Evolutionary conservation across 306 rosid genomes (phyloP).

Genomic region (Sphenostylis stenocarpa): DNA sequence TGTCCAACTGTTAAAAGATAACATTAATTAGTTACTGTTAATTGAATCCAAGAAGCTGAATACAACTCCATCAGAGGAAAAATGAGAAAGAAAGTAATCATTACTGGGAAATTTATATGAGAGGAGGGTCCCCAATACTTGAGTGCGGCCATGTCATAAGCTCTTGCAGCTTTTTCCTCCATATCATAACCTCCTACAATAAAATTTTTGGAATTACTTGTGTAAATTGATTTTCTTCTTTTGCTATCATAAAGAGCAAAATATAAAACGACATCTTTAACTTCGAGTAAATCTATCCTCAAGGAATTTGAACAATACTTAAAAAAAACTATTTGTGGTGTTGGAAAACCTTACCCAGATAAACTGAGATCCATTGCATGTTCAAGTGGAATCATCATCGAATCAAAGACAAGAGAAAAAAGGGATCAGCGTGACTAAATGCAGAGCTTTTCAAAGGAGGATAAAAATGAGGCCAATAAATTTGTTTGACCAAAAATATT

Average conservation of each 20-base stretch:
- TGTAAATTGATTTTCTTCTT: conserved; percentile 11
- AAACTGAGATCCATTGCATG: conserved; percentile 53
- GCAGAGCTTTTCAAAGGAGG: conserved; percentile 10
- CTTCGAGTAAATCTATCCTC: background rate
- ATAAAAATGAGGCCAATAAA: background rate
- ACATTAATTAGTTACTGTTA: conserved; percentile 29
- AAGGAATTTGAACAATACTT: background rate
- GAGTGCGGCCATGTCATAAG: conserved; percentile 89
- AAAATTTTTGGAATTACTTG: conserved; percentile 37
- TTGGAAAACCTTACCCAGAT: conserved; percentile 59
- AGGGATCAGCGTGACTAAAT: conserved; percentile 10
- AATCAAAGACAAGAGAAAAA: conserved; percentile 17
- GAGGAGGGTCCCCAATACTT: conserved; percentile 94
- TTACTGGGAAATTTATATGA: conserved; percentile 78
- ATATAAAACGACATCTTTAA: background rate
- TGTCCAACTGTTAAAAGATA: conserved; percentile 52
- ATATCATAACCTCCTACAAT: conserved; percentile 78
- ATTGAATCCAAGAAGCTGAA: background rate
- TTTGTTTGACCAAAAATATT: conserved; percentile 12
- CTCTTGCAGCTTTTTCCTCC: conserved; percentile 88
- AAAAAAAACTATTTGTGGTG: background rate
- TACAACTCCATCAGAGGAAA: background rate
- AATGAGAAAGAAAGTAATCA: conserved; percentile 26
- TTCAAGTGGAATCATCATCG: conserved; percentile 41
- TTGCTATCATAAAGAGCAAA: conserved; percentile 2